Percentiles rank a stretch among this genome's conserved stretches.
These are phyloP conservation scores for Wickerhamiella dianesei DNA, from an alignment of 805 yeast species.

Conservation along the genomic window DNA sequence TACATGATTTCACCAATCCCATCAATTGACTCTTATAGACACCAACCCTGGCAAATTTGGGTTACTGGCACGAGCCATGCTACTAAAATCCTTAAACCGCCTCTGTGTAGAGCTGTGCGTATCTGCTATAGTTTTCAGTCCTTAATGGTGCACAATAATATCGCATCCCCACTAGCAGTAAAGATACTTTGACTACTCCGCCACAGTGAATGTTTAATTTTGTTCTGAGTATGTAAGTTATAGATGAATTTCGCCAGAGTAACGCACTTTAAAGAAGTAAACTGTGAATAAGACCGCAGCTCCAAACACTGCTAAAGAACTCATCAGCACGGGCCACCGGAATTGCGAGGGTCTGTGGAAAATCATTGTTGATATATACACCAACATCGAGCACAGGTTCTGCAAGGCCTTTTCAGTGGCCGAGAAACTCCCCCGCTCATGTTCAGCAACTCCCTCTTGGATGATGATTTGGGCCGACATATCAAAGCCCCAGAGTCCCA, in stretches of 20 bases:
- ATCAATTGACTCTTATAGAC: too few relatives aligned
- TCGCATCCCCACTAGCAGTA: too few relatives aligned
- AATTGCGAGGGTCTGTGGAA: constrained; percentile 10
- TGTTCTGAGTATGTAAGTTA: background rate
- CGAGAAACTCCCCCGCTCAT: constrained; percentile 26
- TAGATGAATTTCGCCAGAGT: background rate
- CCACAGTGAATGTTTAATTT: too few relatives aligned
- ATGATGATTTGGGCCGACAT: constrained; percentile 26
- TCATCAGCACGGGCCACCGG: constrained; percentile 9
- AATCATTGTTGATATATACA: constrained; percentile 11
- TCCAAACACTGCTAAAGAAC: constrained; percentile 7
- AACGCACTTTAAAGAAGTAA: background rate
- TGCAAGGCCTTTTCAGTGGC: constrained; percentile 16
- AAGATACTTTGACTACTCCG: too few relatives aligned
- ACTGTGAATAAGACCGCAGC: constrained; percentile 4
- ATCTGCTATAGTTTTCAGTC: too few relatives aligned
- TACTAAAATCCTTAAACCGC: too few relatives aligned
- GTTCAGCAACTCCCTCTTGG: constrained; percentile 26
- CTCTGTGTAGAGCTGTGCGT: too few relatives aligned
- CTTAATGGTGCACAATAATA: too few relatives aligned
- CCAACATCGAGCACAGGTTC: constrained; percentile 10
- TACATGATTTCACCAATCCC: too few relatives aligned
- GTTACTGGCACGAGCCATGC: too few relatives aligned
- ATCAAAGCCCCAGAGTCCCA: constrained; percentile 34
- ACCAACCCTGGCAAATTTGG: too few relatives aligned